Evolutionary conservation across 108 stramenopile genomes (phyloP).

Genomic region (Nitzschia sp.): DNA sequence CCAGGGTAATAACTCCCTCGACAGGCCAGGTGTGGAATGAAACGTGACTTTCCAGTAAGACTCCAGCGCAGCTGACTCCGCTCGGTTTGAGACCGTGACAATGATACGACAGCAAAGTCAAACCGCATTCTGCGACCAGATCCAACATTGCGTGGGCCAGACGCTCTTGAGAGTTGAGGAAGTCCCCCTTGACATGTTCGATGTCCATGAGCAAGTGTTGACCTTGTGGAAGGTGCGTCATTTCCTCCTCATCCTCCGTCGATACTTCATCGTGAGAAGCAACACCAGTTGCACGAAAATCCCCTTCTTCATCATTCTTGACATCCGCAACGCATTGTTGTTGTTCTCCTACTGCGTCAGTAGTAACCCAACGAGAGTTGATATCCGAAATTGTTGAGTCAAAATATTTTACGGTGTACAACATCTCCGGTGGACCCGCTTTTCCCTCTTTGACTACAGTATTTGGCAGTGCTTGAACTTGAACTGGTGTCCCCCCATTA

Average conservation of each 20-base stretch:
- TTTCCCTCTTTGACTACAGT: slow-evolving; percentile 3
- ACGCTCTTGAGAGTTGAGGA: slow-evolving; percentile 67
- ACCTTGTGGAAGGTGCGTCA: slow-evolving; percentile 63
- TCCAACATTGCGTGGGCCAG: slow-evolving; percentile 68
- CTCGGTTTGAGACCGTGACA: slow-evolving; percentile 64
- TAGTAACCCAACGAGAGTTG: slow-evolving; percentile 48
- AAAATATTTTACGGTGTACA: neutral
- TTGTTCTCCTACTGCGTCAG: slow-evolving; percentile 63
- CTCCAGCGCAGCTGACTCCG: slow-evolving; percentile 78
- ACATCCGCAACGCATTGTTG: slow-evolving; percentile 32
- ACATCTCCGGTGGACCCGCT: neutral
- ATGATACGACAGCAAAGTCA: slow-evolving; percentile 77
- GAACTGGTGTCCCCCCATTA: too few relatives aligned
- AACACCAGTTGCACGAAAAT: neutral
- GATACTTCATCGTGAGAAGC: neutral
- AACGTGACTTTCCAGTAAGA: slow-evolving; percentile 76
- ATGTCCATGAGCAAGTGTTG: slow-evolving; percentile 83
- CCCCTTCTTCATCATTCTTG: neutral
- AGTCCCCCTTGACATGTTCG: slow-evolving; percentile 58
- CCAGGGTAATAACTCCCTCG: slow-evolving; percentile 78
- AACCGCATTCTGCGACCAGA: slow-evolving; percentile 43
- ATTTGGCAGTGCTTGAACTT: slow-evolving; percentile 3
- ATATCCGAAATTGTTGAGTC: slow-evolving; percentile 28
- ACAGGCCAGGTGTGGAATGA: slow-evolving; percentile 80
- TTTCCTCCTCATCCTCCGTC: slow-evolving; percentile 25